Base-by-base conservation (phyloP, 2,329 filamentous ascomycete species). In the Talaromyces sp. region DNA sequence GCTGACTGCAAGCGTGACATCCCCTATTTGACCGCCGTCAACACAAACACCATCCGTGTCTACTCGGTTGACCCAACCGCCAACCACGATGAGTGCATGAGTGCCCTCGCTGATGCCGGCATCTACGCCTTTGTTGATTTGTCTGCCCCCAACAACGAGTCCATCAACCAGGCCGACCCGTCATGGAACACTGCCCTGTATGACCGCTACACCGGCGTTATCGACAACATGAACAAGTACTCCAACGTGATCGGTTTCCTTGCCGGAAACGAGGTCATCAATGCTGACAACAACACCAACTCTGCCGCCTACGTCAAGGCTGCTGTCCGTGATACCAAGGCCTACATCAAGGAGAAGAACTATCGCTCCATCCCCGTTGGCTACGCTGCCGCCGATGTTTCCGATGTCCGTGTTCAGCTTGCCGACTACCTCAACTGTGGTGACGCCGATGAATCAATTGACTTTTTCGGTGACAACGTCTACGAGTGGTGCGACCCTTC, bases 381-480 rank as follows among this genome's bases (percentile, higher is more conserved):
- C 61, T 97, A 97, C 73, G 92, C 93, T 65, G 92, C 92, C 77
- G 93, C 93, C 76, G 93, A 97, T 69, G 92, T 96, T 74, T 83
- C 86, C 41, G 82, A 85, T n/a, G 95, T 95, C 67, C 89, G 29
- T 55, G 53, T 35, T 6, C n/a, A 41, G n/a, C 29, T 55, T 2
- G 90, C 90, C 66, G 80, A 91, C 72, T 97, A 94, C 84, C 96
- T 97, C 81, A 92, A 96, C 83, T 97, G 93, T 72, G 58, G 85
- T 60, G 79, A 81, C 7, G 75, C 77, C 70, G 12, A 8, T 12
- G 53, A 55, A 11, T 74, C 88, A 61, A 94, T 97, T 65, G 93
- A 97, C 77, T 97, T 93, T 82, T 97, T 91, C 91, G 93, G 93
- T 63, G 96, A 97, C 87, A 97, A 97, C 83, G 95, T 97, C 79